These are phyloP conservation scores for Cercospora janseana DNA, from an alignment of 2,329 filamentous ascomycete species.

Conservation along the genomic window DNA sequence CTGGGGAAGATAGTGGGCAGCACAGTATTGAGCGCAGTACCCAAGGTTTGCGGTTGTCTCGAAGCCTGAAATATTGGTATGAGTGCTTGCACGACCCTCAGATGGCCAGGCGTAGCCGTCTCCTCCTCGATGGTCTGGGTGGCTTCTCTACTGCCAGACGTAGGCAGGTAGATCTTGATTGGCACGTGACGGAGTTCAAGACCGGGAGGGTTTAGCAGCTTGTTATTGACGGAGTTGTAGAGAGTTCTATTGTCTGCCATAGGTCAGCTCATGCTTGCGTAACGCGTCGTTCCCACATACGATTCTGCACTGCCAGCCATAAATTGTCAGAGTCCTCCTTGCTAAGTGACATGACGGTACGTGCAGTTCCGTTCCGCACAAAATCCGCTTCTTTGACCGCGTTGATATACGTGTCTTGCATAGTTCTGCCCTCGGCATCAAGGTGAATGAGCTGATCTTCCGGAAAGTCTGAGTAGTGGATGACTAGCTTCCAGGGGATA, in stretches of 20 bases:
- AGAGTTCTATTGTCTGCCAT: slow-evolving; percentile 66
- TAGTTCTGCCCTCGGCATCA: slow-evolving; percentile 54
- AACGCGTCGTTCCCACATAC: slow-evolving; percentile 43
- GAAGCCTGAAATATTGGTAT: slow-evolving; percentile 53
- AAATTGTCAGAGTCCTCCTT: slow-evolving; percentile 79
- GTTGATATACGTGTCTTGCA: slow-evolving; percentile 67
- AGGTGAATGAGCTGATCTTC: slow-evolving; percentile 58
- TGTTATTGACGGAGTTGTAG: slow-evolving; percentile 72
- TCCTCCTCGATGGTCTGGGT: slow-evolving; percentile 39
- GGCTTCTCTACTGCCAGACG: slow-evolving; percentile 41
- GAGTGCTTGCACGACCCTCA: slow-evolving; percentile 67
- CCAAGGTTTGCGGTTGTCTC: slow-evolving; percentile 65
- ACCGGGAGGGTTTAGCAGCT: slow-evolving; percentile 70
- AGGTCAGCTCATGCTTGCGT: slow-evolving; percentile 6
- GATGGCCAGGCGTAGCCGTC: slow-evolving; percentile 40
- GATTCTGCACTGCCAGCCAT: slow-evolving; percentile 76
- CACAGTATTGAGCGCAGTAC: slow-evolving; percentile 70
- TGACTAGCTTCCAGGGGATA: slow-evolving; percentile 62
- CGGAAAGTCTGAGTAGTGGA: slow-evolving; percentile 61
- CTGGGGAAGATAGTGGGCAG: slow-evolving; percentile 85
- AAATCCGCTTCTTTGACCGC: slow-evolving; percentile 80
- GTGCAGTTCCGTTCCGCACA: slow-evolving; percentile 80
- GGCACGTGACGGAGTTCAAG: slow-evolving; percentile 79
- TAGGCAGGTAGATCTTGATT: slow-evolving; percentile 77
- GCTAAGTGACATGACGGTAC: slow-evolving; percentile 84